Base-by-base conservation (phyloP, 1,284 basidiomycete genomes). In the Coniophora puteana region DNA sequence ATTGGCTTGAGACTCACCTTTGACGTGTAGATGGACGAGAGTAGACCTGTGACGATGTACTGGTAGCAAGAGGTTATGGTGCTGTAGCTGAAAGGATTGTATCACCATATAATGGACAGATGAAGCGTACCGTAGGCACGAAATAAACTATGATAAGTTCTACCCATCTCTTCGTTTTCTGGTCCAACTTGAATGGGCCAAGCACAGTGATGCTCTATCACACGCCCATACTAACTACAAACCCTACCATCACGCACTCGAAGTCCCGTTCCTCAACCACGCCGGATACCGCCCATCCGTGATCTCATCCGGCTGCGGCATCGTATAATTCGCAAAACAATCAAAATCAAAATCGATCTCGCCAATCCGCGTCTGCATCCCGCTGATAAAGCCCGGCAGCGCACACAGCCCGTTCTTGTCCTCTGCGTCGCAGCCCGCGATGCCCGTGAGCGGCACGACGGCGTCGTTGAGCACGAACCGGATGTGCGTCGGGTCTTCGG, bases 401-500 rank as follows among this genome's bases (percentile, higher is more conserved):
- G 64, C 58, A 48, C 83, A 86, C n/a, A 81, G 52, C 0, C 82
- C 80, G 43, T 83, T 67, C 8, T 62, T 57, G 47, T 76, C 63
- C 8, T 63, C 47, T 12, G 52, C 55, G n/a, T n/a, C n/a, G 55
- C 81, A 85, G 1, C 77, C 79, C 8, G 63, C 57, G 38, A 82
- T 67, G 8, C 76, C 74, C 2, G 72, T 76, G 7, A 87, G 67
- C 1, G 86, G 83, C 3, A 87, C 64, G 1, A 80, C 72, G 2
- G 73, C 85, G 47, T 77, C 76, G 49, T 78, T 77, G 20, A 77
- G 55, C 21, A 76, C 54, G 67, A 69, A 76, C 36, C 80, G 73
- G 49, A 83, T 74, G 53, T 72, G 71, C 11, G 65, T 67, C 7
- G 59, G 50, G 18, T 48, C 49, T 26, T 48, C 35, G 4, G 65